Conservation (phyloP, 2,329 filamentous ascomycete species). For the Monosporascus cannonballus region DNA sequence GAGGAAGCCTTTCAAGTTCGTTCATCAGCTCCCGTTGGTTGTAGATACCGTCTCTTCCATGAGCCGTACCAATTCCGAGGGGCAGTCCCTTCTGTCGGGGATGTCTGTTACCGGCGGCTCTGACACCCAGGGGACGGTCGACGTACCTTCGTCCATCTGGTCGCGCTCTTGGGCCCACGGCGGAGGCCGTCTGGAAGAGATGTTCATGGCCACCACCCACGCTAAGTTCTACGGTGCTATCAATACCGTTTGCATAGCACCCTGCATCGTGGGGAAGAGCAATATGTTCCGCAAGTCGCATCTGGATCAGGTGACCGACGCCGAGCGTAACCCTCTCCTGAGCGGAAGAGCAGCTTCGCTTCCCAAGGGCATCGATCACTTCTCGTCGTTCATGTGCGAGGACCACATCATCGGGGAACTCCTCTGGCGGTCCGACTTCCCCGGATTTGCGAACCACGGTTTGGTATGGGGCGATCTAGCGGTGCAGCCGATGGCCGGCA, state of each 20-base stretch:
- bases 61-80: conserved; percentile 19
- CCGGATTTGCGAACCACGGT: conserved; percentile 70
- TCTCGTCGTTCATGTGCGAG: conserved; percentile 95
- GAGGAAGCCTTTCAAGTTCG: conserved; percentile 72
- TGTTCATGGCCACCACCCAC: conserved; percentile 89
- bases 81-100: conserved; percentile 28
- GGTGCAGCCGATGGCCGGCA: conserved; percentile 81
- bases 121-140: conserved; percentile 24
- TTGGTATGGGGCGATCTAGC: conserved; percentile 81
- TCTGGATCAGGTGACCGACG: conserved; percentile 64
- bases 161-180: conserved; percentile 36
- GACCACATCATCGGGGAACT: conserved; percentile 93
- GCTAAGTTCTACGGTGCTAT: conserved; percentile 98
- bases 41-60: conserved; percentile 58
- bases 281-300: conserved; percentile 97
- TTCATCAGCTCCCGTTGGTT: conserved; percentile 86
- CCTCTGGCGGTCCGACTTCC: conserved; percentile 68
- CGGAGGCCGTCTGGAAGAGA: conserved; percentile 84
- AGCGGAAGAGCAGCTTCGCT: conserved; percentile 32
- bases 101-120: conserved; percentile 26
- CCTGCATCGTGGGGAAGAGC: conserved; percentile 93
- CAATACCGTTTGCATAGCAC: conserved; percentile 84
- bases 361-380: conserved; percentile 75
- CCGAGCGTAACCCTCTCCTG: conserved; percentile 38
- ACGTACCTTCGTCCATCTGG: conserved; percentile 19